Evolutionary conservation across 805 yeast genomes (phyloP).

Genomic region (Metschnikowia cubensis): DNA sequence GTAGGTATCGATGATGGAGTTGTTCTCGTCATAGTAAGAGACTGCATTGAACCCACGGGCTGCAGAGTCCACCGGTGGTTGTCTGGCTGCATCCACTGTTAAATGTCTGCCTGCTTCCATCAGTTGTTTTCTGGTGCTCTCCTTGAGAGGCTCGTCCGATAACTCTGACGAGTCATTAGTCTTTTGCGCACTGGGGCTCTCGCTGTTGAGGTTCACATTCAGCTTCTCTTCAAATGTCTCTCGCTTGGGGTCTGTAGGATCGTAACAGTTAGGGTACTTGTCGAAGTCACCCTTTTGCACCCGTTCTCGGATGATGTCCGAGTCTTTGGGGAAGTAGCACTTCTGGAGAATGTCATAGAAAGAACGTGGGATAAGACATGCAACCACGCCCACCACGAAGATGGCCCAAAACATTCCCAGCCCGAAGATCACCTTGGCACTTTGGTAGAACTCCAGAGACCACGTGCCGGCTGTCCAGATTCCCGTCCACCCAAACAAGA

Average conservation of each 20-base stretch:
- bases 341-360: constrained; percentile 53
- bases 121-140: constrained; percentile 1
- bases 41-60: constrained; percentile 26
- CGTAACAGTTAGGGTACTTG: constrained; percentile 63
- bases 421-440: constrained; percentile 55
- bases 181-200: neutral
- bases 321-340: constrained; percentile 57
- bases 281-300: constrained; percentile 62
- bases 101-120: neutral
- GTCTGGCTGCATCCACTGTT: neutral
- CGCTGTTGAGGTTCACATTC: neutral
- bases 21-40: constrained; percentile 32
- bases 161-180: neutral
- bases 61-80: neutral
- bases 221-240: constrained; percentile 21
- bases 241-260: constrained; percentile 76
- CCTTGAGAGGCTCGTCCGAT: neutral
- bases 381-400: constrained; percentile 56
- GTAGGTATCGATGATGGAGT: constrained; percentile 32
- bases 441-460: constrained; percentile 57
- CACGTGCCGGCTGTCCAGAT: constrained; percentile 61
- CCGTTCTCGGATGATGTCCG: constrained; percentile 72
- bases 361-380: constrained; percentile 67
- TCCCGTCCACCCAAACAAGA: constrained; percentile 76
- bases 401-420: constrained; percentile 64